Percentiles rank a stretch among this genome's conserved stretches.
phyloP scores from a whole-genome alignment of 2,329 filamentous ascomycete species.

The Aspergillus calidoustus region DNA sequence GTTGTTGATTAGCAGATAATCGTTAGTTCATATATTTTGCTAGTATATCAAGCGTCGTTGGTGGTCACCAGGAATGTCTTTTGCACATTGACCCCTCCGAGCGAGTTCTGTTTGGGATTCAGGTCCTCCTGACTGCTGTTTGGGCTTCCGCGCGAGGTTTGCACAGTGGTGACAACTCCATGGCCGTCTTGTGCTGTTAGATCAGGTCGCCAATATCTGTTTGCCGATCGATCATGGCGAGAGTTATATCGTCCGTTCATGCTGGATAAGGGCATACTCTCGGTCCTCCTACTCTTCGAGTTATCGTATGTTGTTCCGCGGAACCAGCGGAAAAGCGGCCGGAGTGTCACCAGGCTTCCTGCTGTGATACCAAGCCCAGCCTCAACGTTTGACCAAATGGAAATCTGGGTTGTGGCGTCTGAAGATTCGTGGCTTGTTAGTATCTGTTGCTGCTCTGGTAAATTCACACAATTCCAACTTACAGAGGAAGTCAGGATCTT shows the following conservation, averaged over 20 bases:
- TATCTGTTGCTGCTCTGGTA: not conserved
- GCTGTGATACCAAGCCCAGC: conserved; percentile 50
- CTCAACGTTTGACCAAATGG: conserved; percentile 49
- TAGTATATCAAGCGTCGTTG: conserved; percentile 25
- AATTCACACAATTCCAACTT: conserved; percentile 19
- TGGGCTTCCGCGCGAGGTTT: conserved; percentile 32
- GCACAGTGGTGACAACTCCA: conserved; percentile 34
- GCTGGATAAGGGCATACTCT: conserved; percentile 38
- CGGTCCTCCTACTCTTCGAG: conserved; percentile 31
- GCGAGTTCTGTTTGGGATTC: conserved; percentile 31
- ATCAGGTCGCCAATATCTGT: conserved; percentile 39
- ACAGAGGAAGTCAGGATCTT: conserved; percentile 40
- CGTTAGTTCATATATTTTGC: not conserved
- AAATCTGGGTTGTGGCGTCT: conserved; percentile 42
- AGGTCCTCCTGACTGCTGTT: conserved; percentile 41
- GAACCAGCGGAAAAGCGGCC: conserved; percentile 52
- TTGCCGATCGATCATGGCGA: conserved; percentile 22
- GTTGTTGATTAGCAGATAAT: not conserved
- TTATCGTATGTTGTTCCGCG: conserved; percentile 33
- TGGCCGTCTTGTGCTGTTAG: conserved; percentile 32
- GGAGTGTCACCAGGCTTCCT: conserved; percentile 54
- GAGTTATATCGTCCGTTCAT: conserved; percentile 28
- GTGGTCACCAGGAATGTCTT: conserved; percentile 40
- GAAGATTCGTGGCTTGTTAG: conserved; percentile 16
- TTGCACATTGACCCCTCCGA: conserved; percentile 39